Conservation (phyloP, 179 eudicot genomes). For the Nepenthes alata region DNA sequence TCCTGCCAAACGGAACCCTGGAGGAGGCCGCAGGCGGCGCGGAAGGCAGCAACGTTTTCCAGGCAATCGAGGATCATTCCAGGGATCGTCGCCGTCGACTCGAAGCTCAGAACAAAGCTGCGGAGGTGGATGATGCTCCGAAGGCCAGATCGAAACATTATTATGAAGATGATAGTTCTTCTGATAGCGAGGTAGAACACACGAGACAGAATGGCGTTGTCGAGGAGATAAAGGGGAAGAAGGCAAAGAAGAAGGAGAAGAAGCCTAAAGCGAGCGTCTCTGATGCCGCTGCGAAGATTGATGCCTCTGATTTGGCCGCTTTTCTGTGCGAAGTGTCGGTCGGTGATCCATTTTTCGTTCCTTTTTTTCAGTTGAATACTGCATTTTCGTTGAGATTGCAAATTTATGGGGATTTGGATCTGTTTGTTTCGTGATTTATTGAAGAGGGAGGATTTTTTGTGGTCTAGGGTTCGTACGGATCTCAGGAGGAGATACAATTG, state of each 20-base stretch:
- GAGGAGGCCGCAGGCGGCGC: conserved; percentile 11
- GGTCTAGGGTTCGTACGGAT: conserved; percentile 49
- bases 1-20: conserved; percentile 12
- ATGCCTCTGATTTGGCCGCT: conserved; percentile 36
- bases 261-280: conserved; percentile 63
- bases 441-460: conserved; percentile 3
- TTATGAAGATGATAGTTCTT: conserved; percentile 28
- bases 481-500: conserved; percentile 74
- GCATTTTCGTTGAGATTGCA: conserved; percentile 2
- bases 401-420: conserved; percentile 1
- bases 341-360: conserved; percentile 10
- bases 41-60: conserved; percentile 25
- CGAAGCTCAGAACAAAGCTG: conserved; percentile 25
- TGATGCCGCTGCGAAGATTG: conserved; percentile 61
- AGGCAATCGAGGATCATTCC: conserved; percentile 44
- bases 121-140: conserved; percentile 10
- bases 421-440: conserved; percentile 5
- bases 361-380: background rate
- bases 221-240: conserved; percentile 36
- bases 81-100: conserved; percentile 37
- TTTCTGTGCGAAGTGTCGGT: conserved; percentile 50
- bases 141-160: conserved; percentile 27
- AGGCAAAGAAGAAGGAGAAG: conserved; percentile 56
- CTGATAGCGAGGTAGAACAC: conserved; percentile 22
- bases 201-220: conserved; percentile 18